These are phyloP conservation scores for Ochetophila trinervis DNA, from an alignment of 306 rosid species.

Conservation along the genomic window DNA sequence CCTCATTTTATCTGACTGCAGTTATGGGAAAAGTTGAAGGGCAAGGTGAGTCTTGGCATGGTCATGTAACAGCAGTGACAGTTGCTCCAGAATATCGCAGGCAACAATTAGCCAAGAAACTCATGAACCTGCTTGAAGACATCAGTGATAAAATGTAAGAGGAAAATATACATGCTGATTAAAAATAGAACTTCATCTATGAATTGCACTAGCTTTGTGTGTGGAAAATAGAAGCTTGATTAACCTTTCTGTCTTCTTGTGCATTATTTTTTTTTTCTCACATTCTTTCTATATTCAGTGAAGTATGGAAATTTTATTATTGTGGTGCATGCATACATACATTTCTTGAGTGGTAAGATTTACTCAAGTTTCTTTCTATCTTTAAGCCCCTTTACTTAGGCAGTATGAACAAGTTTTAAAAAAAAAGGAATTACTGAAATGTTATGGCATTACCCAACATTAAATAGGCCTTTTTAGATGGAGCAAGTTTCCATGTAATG, in stretches of 20 bases:
- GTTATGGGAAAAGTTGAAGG: slow-evolving; percentile 99
- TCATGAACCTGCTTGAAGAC: slow-evolving; percentile 92
- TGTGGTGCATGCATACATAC: neutral
- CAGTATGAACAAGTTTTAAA: too few species aligned
- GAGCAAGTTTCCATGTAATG: too few species aligned
- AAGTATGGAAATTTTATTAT: neutral
- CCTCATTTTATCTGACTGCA: slow-evolving; percentile 27
- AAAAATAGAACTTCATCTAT: neutral
- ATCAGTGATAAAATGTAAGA: slow-evolving; percentile 85
- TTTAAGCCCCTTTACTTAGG: too few species aligned
- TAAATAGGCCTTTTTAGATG: too few species aligned
- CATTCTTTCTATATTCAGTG: slow-evolving; percentile 6
- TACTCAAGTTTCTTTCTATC: too few species aligned
- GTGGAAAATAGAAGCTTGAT: neutral
- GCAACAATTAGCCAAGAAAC: slow-evolving; percentile 93
- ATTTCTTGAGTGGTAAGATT: neutral
- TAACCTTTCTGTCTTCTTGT: neutral
- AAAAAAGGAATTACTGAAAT: too few species aligned
- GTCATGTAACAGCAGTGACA: slow-evolving; percentile 94
- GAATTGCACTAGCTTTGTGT: neutral
- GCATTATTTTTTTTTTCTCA: neutral
- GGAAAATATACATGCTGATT: neutral
- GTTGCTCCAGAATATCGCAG: slow-evolving; percentile 92
- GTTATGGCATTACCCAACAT: too few species aligned
- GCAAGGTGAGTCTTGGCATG: slow-evolving; percentile 99